Conservation (phyloP, 1,284 basidiomycete genomes). For the Singerocomus rubriflavus region DNA sequence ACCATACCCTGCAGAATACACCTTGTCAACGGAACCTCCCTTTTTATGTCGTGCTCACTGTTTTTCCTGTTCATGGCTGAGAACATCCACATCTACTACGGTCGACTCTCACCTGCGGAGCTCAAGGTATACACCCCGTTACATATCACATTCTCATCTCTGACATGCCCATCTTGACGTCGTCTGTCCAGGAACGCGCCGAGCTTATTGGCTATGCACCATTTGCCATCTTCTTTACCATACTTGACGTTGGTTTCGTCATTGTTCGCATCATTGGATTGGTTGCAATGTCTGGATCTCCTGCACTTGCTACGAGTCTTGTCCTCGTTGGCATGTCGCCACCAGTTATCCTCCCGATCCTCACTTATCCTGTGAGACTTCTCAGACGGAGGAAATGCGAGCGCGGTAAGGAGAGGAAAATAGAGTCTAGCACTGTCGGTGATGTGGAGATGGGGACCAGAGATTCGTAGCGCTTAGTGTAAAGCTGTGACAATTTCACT, state of each 20-base stretch:
- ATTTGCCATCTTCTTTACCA: constrained; percentile 19
- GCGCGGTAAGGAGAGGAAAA: not conserved
- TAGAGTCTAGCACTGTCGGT: constrained; percentile 1
- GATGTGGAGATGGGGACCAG: not conserved
- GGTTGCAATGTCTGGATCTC: constrained; percentile 12
- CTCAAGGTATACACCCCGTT: constrained; percentile 21
- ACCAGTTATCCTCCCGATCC: constrained; percentile 1
- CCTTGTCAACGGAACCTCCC: constrained; percentile 14
- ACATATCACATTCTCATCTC: not conserved
- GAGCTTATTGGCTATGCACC: constrained; percentile 14
- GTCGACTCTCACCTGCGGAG: constrained; percentile 21
- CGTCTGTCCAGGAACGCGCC: constrained; percentile 13
- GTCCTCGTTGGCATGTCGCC: constrained; percentile 18
- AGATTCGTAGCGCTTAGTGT: not conserved
- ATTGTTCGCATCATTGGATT: constrained; percentile 20
- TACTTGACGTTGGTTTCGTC: constrained; percentile 22
- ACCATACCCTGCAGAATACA: constrained; percentile 19
- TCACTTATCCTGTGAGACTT: constrained; percentile 1
- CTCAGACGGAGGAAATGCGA: not conserved
- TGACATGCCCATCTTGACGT: not conserved
- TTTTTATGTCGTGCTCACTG: constrained; percentile 14
- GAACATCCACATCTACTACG: constrained; percentile 23
- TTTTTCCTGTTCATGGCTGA: constrained; percentile 22
- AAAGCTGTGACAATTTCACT: too few species aligned
- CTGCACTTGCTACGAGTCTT: constrained; percentile 18